phyloP scores from a whole-genome alignment of 129 eudicot genomes.

The Ambrosia artemisiifolia region DNA sequence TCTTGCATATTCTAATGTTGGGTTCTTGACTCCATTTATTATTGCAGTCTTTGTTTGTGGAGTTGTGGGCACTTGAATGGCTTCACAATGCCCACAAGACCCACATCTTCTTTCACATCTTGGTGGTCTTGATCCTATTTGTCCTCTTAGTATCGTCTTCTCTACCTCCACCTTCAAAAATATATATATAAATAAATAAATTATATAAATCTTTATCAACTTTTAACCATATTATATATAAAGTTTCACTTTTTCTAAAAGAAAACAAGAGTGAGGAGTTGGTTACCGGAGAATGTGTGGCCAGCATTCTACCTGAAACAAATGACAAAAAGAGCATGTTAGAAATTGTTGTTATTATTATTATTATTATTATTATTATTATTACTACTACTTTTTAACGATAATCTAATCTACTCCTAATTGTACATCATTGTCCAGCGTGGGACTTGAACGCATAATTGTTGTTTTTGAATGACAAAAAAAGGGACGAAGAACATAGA shows the following conservation, averaged over 20 bases:
- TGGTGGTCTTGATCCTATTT: constrained; percentile 91
- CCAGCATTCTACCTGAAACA: constrained; percentile 44
- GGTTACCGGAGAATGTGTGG: constrained; percentile 33
- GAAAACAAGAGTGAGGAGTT: background rate
- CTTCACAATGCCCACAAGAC: constrained; percentile 78
- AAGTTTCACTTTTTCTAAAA: background rate
- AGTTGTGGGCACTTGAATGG: constrained; percentile 85
- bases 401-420: too few relatives aligned
- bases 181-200: too few relatives aligned
- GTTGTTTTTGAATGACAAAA: too few relatives aligned
- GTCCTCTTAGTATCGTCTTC: constrained; percentile 43
- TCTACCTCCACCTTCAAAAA: constrained; percentile 30
- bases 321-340: constrained; percentile 11
- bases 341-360: too few relatives aligned
- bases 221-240: background rate
- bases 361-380: too few relatives aligned
- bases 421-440: too few relatives aligned
- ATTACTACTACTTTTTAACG: too few relatives aligned
- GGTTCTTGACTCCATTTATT: constrained; percentile 25
- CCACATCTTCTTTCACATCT: constrained; percentile 75
- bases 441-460: too few relatives aligned
- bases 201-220: background rate
- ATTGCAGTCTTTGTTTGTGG: constrained; percentile 40
- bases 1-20: constrained; percentile 45
- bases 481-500: too few relatives aligned